These are phyloP conservation scores for Wickerhamomyces rabaulensis DNA, from an alignment of 805 yeast genomes.

Conservation along the genomic window DNA sequence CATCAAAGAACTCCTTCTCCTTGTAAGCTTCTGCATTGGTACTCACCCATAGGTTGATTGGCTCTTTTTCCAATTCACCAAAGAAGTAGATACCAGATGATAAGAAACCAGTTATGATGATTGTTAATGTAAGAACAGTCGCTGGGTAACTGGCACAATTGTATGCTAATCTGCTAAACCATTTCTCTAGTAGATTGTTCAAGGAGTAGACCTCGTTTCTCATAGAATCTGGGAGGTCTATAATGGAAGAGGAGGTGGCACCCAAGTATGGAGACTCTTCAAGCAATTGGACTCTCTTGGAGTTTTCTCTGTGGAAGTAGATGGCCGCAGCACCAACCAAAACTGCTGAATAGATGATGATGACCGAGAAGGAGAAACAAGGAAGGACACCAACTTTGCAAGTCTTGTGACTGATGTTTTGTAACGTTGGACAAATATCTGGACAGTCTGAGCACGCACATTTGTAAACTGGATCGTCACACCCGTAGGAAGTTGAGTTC, in stretches of 20 bases:
- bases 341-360: conserved; percentile 40
- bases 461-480: conserved; percentile 59
- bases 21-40: conserved; percentile 62
- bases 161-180: conserved; percentile 47
- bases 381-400: conserved; percentile 63
- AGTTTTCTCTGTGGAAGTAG: conserved; percentile 16
- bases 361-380: conserved; percentile 64
- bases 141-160: conserved; percentile 61
- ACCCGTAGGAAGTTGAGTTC: conserved; percentile 26
- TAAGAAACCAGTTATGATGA: conserved; percentile 36
- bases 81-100: conserved; percentile 48
- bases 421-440: conserved; percentile 67
- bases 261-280: conserved; percentile 37
- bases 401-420: conserved; percentile 32
- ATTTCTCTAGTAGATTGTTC: conserved; percentile 41
- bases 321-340: conserved; percentile 23
- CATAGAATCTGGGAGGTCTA: conserved; percentile 6
- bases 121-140: conserved; percentile 39
- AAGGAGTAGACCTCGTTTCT: conserved; percentile 38
- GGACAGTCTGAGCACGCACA: conserved; percentile 94
- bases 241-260: conserved; percentile 12
- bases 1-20: conserved; percentile 68
- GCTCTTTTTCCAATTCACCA: conserved; percentile 65
- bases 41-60: conserved; percentile 87
- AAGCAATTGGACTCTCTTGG: conserved; percentile 29